Evolutionary conservation across 2,329 filamentous ascomycete species (phyloP), one percentile per base, ranked within the genome.

Genomic region (Coniochaeta prunicola): DNA sequence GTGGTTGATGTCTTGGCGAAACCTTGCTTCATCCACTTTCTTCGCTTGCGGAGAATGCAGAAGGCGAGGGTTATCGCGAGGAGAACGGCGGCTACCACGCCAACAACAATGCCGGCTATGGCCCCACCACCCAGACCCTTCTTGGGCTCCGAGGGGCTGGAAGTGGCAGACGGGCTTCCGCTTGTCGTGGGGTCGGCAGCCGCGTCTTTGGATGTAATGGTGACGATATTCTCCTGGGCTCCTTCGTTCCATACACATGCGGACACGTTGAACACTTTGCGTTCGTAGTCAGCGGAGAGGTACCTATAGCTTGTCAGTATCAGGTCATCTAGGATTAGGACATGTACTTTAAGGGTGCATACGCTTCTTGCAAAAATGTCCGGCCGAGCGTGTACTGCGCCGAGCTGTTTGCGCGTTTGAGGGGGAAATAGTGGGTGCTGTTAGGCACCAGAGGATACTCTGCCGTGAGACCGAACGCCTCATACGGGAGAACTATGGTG

Each of bases 221-320:
- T 65, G 24, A 73, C 63, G 38, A 73, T 66, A 28, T 66, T 69
- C 54, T 70, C 64, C 28, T 66, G 55, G 8, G 71, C 67, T n/a
- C 70, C 69, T 56, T 71, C 66, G 36, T 64, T 63, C 70, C 70
- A 75, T 8, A 62, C 59, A 60, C 71, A 74, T 8, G 70, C 67
- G 1, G 71, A 74, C 1, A 77, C 68, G 45, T 75, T 76, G 58
- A 77, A 77, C 3, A 65, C 64, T 0, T 64, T 66, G 21, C 72
- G 72, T 61, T 76, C 74, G 58, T 76, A 76, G 62, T 77, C 73
- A 36, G 69, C 72, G 2, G 73, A 67, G 42, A 70, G 67, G 59
- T 73, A 72, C 17, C 69, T 71, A 58, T 42, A n/a, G n/a, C n/a
- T n/a, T n/a, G n/a, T n/a, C 26, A 13, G 13, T 13, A 31, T 54